These are phyloP conservation scores for Coniosporium tulheliwenetii DNA, from an alignment of 2,329 filamentous ascomycete species.

Conservation along the genomic window DNA sequence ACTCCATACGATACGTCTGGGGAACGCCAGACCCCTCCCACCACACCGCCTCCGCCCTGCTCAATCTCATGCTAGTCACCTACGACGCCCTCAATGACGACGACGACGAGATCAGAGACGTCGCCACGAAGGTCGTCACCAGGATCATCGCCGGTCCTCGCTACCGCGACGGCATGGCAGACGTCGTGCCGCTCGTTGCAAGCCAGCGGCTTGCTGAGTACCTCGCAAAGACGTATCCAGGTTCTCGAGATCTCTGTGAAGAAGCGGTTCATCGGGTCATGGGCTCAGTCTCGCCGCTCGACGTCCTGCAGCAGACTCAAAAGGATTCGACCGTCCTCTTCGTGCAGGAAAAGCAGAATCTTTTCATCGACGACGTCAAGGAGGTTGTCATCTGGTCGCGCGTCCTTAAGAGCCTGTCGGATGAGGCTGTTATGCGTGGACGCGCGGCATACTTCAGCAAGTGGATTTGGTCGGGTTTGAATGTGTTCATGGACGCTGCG, in stretches of 20 bases:
- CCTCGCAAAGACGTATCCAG: conserved; percentile 8
- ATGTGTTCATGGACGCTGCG: conserved; percentile 21
- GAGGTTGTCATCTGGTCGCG: conserved; percentile 56
- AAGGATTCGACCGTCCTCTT: conserved; percentile 56
- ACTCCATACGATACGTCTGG: conserved; percentile 27
- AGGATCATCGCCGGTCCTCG: conserved; percentile 24
- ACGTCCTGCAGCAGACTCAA: conserved; percentile 16
- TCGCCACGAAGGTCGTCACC: conserved; percentile 37
- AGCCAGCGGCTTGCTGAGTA: conserved; percentile 22
- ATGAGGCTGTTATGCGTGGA: conserved; percentile 9
- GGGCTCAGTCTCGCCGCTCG: conserved; percentile 3
- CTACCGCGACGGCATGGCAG: conserved; percentile 5
- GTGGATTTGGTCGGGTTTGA: conserved; percentile 39
- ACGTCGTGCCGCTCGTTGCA: conserved; percentile 33
- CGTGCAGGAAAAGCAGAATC: conserved; percentile 78
- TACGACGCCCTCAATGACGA: conserved; percentile 77
- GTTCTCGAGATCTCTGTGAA: not conserved
- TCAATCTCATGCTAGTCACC: conserved; percentile 47
- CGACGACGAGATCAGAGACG: conserved; percentile 70
- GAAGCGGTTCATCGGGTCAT: not conserved
- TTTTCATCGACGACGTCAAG: conserved; percentile 72
- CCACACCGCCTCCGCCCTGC: conserved; percentile 13
- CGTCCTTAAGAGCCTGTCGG: conserved; percentile 25
- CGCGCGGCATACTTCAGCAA: conserved; percentile 8
- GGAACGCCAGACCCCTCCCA: not conserved